A percentile compares a stretch with the other conserved stretches of the same genome.
phyloP scores from a whole-genome alignment of 371 early-diverging fungal species.

The Conidiobolus coronatus region DNA sequence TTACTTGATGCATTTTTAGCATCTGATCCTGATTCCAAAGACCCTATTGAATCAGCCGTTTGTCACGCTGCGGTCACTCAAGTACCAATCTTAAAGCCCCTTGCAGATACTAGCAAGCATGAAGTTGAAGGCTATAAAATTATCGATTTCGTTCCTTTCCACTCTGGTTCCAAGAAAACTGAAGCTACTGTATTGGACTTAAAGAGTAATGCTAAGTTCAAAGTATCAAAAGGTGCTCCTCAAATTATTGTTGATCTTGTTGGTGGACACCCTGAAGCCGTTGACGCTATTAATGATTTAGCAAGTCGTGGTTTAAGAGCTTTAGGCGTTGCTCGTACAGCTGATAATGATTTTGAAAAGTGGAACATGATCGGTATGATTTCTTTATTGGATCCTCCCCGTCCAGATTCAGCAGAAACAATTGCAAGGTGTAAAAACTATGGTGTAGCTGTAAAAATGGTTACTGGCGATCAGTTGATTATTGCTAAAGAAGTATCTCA shows the following conservation, averaged over 20 bases:
- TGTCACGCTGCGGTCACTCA: constrained; percentile 53
- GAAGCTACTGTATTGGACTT: constrained; percentile 58
- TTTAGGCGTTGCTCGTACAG: constrained; percentile 64
- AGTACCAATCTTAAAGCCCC: constrained; percentile 33
- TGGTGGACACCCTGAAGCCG: constrained; percentile 58
- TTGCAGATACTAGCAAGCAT: constrained; percentile 17
- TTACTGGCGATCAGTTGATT: constrained; percentile 76
- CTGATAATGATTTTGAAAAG: constrained; percentile 32
- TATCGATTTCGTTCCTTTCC: constrained; percentile 71
- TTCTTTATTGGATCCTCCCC: constrained; percentile 71
- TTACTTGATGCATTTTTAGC: constrained; percentile 64
- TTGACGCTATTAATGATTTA: constrained; percentile 48
- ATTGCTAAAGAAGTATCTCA: constrained; percentile 75
- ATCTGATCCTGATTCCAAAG: constrained; percentile 72
- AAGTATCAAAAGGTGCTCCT: constrained; percentile 86
- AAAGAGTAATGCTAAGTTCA: constrained; percentile 36
- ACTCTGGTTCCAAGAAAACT: constrained; percentile 74
- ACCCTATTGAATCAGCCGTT: constrained; percentile 81
- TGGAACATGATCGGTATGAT: constrained; percentile 51
- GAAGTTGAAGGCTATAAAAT: constrained; percentile 69
- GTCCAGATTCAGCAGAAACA: constrained; percentile 32
- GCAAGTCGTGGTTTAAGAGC: constrained; percentile 76
- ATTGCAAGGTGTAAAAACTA: constrained; percentile 35
- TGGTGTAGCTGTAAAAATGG: constrained; percentile 72
- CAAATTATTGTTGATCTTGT: constrained; percentile 68